Evolutionary conservation across 208 protist genomes (phyloP).

Genomic region (Herpetomonas samuelpessoai): DNA sequence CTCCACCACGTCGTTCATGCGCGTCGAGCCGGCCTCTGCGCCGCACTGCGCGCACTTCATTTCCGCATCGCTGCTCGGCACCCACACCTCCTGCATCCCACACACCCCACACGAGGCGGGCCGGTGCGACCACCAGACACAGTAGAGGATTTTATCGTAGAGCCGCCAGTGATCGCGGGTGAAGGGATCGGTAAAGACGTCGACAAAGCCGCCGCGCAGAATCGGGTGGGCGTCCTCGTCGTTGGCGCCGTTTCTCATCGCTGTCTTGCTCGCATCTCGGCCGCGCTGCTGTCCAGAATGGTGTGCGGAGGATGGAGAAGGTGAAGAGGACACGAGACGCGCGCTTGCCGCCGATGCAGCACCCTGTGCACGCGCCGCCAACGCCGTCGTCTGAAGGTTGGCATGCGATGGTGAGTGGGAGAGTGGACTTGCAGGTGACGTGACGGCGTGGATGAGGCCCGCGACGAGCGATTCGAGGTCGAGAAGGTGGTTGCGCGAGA

Average conservation of each 20-base stretch:
- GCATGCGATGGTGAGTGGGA: constrained; percentile 6
- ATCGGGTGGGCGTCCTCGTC: constrained; percentile 34
- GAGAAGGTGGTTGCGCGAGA: constrained; percentile 68
- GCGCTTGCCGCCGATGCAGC: constrained; percentile 5
- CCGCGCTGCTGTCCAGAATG: too few relatives aligned
- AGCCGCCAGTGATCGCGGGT: constrained; percentile 48
- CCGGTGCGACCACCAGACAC: constrained; percentile 80
- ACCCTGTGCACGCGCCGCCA: constrained; percentile 3
- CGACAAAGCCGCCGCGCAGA: constrained; percentile 46
- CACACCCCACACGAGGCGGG: constrained; percentile 52
- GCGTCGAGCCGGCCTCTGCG: constrained; percentile 47
- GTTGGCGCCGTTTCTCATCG: too few relatives aligned
- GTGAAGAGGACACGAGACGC: background rate
- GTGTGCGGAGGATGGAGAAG: too few relatives aligned
- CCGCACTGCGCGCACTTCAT: constrained; percentile 66
- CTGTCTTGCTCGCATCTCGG: too few relatives aligned
- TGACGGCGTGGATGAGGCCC: constrained; percentile 21
- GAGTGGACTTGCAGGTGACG: constrained; percentile 1
- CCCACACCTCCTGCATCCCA: constrained; percentile 71
- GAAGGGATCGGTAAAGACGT: constrained; percentile 57
- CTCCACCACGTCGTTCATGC: constrained; percentile 58
- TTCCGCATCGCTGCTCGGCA: constrained; percentile 58
- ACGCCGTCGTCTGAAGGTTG: constrained; percentile 2
- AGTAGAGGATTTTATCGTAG: constrained; percentile 80
- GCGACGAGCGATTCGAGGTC: constrained; percentile 54